Evolutionary conservation across 1,284 basidiomycete species (phyloP), one percentile per base, ranked within the genome.

Genomic region (Cryptococcus amylolentus): DNA sequence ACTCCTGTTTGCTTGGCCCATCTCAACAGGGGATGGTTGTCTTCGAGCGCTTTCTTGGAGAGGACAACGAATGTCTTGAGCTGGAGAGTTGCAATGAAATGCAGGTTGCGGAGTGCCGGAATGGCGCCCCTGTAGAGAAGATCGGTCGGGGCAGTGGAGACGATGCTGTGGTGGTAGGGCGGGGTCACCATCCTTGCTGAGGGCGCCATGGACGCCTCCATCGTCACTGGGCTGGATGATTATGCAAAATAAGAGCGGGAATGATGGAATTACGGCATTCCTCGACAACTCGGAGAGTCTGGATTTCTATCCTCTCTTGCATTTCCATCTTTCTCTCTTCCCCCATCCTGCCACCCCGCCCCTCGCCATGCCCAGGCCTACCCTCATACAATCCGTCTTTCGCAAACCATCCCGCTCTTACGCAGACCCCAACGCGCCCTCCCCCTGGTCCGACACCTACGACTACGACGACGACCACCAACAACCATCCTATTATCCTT

Each of bases 31-130:
- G 58, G 51, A 26, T 72, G 66, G 23, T 68, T 65, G 4, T 65
- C 64, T 38, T 68, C 64, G 28, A 71, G 51, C 3, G 59, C 49
- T 68, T 85, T 85, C 61, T 78, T 78, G 26, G 79, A 76, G 13
- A 86, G 76, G 16, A 81, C 79, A 1, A 78, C 54, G 57, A 87
- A 82, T 54, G 86, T 85, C 31, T 81, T 81, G 14, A 84, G 77
- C 1, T 83, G 68, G 12, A 86, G 72, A 9, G 68, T 55, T 9
- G 56, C 54, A 5, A 74, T 23, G 54, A 73, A 74, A 5, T 67
- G 53, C 7, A 70, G 60, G 51, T 75, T 76, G 23, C 72, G 66
- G n/a, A 57, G 52, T 0, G 63, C 64, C 0, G 74, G 74, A 16
- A 72, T 51, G 1, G 72, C 66, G 1, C 70, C 74, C 35, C 74